These are phyloP conservation scores for Spinellus fusiger DNA, from an alignment of 192 early-diverging fungal species.

Conservation along the genomic window DNA sequence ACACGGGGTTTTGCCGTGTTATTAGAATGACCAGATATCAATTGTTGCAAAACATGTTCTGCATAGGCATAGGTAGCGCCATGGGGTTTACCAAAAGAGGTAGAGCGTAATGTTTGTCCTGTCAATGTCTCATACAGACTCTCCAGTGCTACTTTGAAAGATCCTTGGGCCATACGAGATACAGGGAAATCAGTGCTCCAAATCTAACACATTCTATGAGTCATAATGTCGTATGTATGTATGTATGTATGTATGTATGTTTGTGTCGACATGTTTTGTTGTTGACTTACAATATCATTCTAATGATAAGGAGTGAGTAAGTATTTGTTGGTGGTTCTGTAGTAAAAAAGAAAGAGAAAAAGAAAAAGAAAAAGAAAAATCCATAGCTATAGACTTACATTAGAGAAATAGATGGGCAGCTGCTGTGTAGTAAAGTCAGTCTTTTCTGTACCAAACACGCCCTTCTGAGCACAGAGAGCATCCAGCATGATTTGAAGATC, in stretches of 20 bases:
- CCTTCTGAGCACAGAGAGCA: slow-evolving; percentile 54
- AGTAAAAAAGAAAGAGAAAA: neutral
- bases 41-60: slow-evolving; percentile 39
- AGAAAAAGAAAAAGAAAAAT: too few relatives aligned
- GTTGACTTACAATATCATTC: slow-evolving; percentile 22
- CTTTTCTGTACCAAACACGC: slow-evolving; percentile 49
- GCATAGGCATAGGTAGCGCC: slow-evolving; percentile 68
- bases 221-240: neutral
- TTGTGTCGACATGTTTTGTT: slow-evolving; percentile 14
- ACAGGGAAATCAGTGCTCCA: slow-evolving; percentile 84
- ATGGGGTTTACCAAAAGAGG: slow-evolving; percentile 80
- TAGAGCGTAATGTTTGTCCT: slow-evolving; percentile 50
- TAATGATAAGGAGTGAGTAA: slow-evolving; percentile 26
- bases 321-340: neutral
- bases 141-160: slow-evolving; percentile 68
- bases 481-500: slow-evolving; percentile 81
- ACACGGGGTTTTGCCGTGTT: slow-evolving; percentile 12
- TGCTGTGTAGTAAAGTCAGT: slow-evolving; percentile 34
- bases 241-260: neutral
- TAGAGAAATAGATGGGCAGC: slow-evolving; percentile 77
- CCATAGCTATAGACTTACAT: slow-evolving; percentile 31
- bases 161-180: slow-evolving; percentile 78
- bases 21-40: slow-evolving; percentile 1
- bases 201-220: slow-evolving; percentile 34
- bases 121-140: slow-evolving; percentile 53